Conservation (phyloP, 1,284 basidiomycete species). For the Trichosporon faecale region DNA sequence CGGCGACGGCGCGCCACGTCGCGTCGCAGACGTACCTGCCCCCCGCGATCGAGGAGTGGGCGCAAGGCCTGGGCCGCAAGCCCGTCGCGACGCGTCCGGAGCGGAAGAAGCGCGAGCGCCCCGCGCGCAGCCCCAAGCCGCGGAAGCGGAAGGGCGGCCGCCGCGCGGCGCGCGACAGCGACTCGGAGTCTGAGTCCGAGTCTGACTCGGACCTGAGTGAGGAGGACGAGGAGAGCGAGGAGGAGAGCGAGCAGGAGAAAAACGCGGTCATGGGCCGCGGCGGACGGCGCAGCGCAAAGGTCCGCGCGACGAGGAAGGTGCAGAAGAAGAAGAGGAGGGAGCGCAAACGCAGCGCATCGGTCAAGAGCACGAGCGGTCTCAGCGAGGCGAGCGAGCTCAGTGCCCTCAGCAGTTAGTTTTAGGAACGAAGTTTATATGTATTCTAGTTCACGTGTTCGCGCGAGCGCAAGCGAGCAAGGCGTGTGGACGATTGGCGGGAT, state of each 20-base stretch:
- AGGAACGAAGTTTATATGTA: background rate
- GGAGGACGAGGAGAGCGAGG: slow-evolving; percentile 23
- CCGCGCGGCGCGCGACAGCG: slow-evolving; percentile 2
- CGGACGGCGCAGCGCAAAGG: slow-evolving; percentile 45
- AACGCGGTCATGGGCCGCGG: slow-evolving; percentile 40
- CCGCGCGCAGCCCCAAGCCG: background rate
- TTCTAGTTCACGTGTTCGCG: background rate
- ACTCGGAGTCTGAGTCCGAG: slow-evolving; percentile 21
- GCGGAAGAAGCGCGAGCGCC: slow-evolving; percentile 14
- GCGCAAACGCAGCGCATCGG: background rate
- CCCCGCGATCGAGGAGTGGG: slow-evolving; percentile 34
- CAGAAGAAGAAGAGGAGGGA: slow-evolving; percentile 1
- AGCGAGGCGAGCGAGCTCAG: background rate
- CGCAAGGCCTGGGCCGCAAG: slow-evolving; percentile 27
- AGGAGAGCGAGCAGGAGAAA: slow-evolving; percentile 24
- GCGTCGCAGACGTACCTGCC: slow-evolving; percentile 35
- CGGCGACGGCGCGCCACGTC: slow-evolving; percentile 29
- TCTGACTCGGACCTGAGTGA: slow-evolving; percentile 28
- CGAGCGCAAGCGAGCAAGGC: no score
- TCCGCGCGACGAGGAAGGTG: slow-evolving; percentile 23
- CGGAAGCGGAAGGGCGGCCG: background rate
- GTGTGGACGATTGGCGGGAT: no score
- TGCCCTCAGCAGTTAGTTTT: background rate
- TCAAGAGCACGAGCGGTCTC: background rate
- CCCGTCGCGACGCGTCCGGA: slow-evolving; percentile 8